phyloP scores from a whole-genome alignment of 805 yeast species.

The Lipomyces mesembrius region DNA sequence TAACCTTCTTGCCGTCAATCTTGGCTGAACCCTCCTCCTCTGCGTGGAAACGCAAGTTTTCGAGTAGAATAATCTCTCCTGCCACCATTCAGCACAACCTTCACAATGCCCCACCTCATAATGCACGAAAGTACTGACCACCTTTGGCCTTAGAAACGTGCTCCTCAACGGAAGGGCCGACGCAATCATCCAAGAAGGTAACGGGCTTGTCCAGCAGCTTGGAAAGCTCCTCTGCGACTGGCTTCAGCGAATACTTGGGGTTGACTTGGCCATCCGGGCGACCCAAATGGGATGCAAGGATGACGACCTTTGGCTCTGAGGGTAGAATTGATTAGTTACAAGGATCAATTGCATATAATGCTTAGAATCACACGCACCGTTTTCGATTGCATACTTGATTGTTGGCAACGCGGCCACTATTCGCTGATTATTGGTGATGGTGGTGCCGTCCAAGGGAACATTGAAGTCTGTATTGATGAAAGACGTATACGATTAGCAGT shows the following conservation, averaged over 20 bases:
- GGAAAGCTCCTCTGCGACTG: slow-evolving; percentile 88
- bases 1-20: slow-evolving; percentile 90
- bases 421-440: slow-evolving; percentile 99
- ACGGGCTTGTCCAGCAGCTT: slow-evolving; percentile 75
- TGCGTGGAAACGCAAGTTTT: slow-evolving; percentile 97
- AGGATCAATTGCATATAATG: not conserved
- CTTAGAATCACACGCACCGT: slow-evolving; percentile 45
- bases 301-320: slow-evolving; percentile 80
- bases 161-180: slow-evolving; percentile 85
- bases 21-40: slow-evolving; percentile 90
- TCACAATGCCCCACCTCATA: not conserved
- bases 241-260: slow-evolving; percentile 87
- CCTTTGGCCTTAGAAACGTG: slow-evolving; percentile 72
- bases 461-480: slow-evolving; percentile 47
- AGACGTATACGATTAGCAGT: not conserved
- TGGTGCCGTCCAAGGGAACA: slow-evolving; percentile 80
- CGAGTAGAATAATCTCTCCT: slow-evolving; percentile 88
- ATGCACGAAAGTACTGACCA: slow-evolving; percentile 13
- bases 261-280: slow-evolving; percentile 96
- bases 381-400: slow-evolving; percentile 89
- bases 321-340: not conserved
- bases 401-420: slow-evolving; percentile 99
- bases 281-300: slow-evolving; percentile 97
- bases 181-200: slow-evolving; percentile 85
- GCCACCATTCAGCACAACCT: not conserved